Percentiles rank a stretch among this genome's conserved stretches.
These are phyloP conservation scores for Curvularia lunata DNA, from an alignment of 2,329 filamentous ascomycete species.

Conservation along the genomic window DNA sequence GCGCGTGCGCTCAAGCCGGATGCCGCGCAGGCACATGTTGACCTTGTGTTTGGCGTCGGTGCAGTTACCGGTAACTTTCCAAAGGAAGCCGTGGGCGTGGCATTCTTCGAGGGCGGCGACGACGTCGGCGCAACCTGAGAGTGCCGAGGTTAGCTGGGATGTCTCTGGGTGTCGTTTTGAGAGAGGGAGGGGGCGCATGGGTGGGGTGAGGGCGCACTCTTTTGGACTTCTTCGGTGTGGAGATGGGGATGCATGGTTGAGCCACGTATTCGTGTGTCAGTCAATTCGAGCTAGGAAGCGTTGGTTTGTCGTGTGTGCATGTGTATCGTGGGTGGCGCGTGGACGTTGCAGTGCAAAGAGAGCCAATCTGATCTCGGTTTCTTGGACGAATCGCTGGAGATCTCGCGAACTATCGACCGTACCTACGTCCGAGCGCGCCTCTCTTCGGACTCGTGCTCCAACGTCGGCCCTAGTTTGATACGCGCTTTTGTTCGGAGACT, in stretches of 20 bases:
- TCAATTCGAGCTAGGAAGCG: not conserved
- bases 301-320: constrained; percentile 3
- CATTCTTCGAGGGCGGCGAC: constrained; percentile 95
- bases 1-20: constrained; percentile 78
- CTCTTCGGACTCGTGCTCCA: constrained; percentile 10
- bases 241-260: constrained; percentile 90
- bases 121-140: constrained; percentile 86
- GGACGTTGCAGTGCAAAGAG: constrained; percentile 14
- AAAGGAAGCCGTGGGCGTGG: constrained; percentile 88
- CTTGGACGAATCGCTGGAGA: constrained; percentile 27
- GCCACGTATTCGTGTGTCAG: constrained; percentile 35
- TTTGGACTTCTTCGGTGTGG: constrained; percentile 83
- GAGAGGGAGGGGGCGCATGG: not conserved
- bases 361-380: constrained; percentile 1
- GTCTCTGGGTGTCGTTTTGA: not conserved
- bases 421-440: constrained; percentile 30
- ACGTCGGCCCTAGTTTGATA: constrained; percentile 4
- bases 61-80: constrained; percentile 90
- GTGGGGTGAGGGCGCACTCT: constrained; percentile 62
- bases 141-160: constrained; percentile 17
- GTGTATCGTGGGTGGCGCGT: constrained; percentile 5
- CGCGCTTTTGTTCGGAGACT: not conserved
- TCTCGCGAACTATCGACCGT: constrained; percentile 27
- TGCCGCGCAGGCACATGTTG: constrained; percentile 80
- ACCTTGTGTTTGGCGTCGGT: constrained; percentile 84